Percentiles rank a stretch among this genome's conserved stretches.
Conservation (phyloP, 768 basidiomycete genomes). For the Mycena polygramma region DNA sequence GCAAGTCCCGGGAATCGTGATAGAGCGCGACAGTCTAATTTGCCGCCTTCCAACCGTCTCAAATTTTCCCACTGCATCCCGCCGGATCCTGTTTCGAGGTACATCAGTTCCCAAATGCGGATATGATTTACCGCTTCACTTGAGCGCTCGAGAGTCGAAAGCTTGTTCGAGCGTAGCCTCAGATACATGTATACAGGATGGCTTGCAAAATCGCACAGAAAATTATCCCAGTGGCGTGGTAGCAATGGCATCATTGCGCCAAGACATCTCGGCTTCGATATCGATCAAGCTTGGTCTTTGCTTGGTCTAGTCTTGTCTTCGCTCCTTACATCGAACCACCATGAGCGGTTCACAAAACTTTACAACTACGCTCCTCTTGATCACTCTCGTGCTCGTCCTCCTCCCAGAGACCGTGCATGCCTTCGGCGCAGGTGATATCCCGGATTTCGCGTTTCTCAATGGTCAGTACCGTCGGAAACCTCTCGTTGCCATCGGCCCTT, state of each 20-base stretch:
- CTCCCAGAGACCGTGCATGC: slow-evolving; percentile 58
- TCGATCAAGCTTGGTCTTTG: slow-evolving; percentile 8
- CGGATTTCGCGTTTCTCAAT: slow-evolving; percentile 76
- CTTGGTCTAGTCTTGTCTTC: no score
- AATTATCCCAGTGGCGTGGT: background rate
- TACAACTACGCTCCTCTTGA: slow-evolving; percentile 51
- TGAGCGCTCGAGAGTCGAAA: no score
- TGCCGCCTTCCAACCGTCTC: no score
- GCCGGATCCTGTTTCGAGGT: background rate
- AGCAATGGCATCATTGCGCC: slow-evolving; percentile 34
- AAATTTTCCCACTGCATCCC: no score
- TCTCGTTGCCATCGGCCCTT: slow-evolving; percentile 7
- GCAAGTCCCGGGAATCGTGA: no score
- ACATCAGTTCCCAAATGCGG: background rate
- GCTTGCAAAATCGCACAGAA: background rate
- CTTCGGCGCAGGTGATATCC: slow-evolving; percentile 79
- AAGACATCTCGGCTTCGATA: slow-evolving; percentile 27
- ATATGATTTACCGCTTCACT: background rate
- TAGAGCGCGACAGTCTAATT: no score
- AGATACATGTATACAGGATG: background rate
- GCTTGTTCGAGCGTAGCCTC: no score
- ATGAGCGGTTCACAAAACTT: slow-evolving; percentile 33
- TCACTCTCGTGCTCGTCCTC: slow-evolving; percentile 56
- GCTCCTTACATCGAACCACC: slow-evolving; percentile 22
- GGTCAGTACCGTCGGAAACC: slow-evolving; percentile 50